Evolutionary conservation across 257 asterid species (phyloP).

Genomic region (Ballota nigra): DNA sequence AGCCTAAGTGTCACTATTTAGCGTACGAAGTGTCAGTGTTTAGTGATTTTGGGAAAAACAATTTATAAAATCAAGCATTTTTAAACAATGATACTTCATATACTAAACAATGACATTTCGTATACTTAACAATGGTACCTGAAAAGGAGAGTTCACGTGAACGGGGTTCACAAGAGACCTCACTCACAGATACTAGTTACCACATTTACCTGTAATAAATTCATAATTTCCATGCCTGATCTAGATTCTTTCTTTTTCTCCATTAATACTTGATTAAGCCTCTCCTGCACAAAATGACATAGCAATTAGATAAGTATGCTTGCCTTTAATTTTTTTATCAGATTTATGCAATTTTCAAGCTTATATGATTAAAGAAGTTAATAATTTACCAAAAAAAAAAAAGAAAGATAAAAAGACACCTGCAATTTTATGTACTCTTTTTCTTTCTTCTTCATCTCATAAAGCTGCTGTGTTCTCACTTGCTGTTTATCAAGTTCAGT

Average conservation of each 20-base stretch:
- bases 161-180: too few relatives aligned
- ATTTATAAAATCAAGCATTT: too few relatives aligned
- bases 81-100: too few relatives aligned
- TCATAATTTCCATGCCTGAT: slow-evolving; percentile 99
- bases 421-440: slow-evolving; percentile 84
- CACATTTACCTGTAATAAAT: slow-evolving; percentile 72
- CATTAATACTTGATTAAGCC: slow-evolving; percentile 83
- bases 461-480: slow-evolving; percentile 85
- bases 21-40: too few relatives aligned
- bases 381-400: too few relatives aligned
- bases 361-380: not conserved
- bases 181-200: not conserved
- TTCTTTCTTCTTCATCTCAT: slow-evolving; percentile 97
- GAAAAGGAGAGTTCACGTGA: too few relatives aligned
- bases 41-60: too few relatives aligned
- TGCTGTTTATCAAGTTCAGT: slow-evolving; percentile 52
- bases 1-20: too few relatives aligned
- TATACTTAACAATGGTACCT: too few relatives aligned
- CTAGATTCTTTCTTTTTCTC: slow-evolving; percentile 98
- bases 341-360: slow-evolving; percentile 4
- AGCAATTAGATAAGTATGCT: not conserved
- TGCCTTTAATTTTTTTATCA: not conserved
- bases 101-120: too few relatives aligned
- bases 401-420: slow-evolving; percentile 39
- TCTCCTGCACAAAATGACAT: slow-evolving; percentile 55